phyloP scores from a whole-genome alignment of 108 stramenopile genomes.

The Conticribra weissflogii region DNA sequence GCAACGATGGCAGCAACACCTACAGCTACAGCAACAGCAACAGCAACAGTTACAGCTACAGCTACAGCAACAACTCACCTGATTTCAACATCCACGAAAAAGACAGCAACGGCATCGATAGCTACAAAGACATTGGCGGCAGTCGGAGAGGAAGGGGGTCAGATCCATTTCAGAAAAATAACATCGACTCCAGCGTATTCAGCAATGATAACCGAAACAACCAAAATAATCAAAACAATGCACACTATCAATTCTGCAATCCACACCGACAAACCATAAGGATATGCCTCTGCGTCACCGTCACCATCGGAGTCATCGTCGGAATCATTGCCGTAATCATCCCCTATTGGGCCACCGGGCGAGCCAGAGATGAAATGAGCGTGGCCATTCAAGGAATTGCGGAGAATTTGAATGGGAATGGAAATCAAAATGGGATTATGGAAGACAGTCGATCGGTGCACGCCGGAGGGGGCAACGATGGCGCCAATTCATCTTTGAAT shows the following conservation, averaged over 20 bases:
- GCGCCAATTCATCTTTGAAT: background rate
- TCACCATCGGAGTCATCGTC: background rate
- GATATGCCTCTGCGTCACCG: background rate
- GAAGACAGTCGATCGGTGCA: background rate
- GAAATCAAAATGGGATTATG: background rate
- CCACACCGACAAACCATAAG: background rate
- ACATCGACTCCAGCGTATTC: background rate
- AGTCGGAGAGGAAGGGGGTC: too few relatives aligned
- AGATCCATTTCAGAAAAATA: too few relatives aligned
- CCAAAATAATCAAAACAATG: background rate
- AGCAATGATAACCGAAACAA: background rate
- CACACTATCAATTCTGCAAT: background rate
- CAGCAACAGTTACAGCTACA: too few relatives aligned
- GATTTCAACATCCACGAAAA: too few relatives aligned
- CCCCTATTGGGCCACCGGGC: background rate
- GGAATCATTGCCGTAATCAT: slow-evolving; percentile 1
- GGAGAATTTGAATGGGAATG: background rate
- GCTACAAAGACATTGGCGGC: too few relatives aligned
- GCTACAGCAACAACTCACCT: too few relatives aligned
- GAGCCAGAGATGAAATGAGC: slow-evolving; percentile 3
- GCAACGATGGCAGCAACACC: too few relatives aligned
- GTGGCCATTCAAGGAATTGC: background rate
- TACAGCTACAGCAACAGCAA: too few relatives aligned
- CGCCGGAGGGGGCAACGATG: background rate
- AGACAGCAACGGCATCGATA: too few relatives aligned